phyloP scores from a whole-genome alignment of 345 rosid genomes.

The Gossypioides kirkii region DNA sequence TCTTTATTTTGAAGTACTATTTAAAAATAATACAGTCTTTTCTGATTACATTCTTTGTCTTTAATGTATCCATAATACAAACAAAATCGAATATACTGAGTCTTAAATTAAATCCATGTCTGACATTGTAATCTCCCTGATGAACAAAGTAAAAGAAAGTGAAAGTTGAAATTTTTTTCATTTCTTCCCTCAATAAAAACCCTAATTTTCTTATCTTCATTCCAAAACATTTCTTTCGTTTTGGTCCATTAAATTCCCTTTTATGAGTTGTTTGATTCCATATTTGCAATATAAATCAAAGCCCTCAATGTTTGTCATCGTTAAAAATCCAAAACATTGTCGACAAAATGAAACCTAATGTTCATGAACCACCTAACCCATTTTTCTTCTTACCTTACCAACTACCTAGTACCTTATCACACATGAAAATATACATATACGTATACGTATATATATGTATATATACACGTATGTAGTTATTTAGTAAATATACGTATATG shows the following conservation, averaged over 20 bases:
- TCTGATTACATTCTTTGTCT: not conserved
- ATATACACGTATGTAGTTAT: not conserved
- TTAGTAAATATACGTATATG: not conserved
- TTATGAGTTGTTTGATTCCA: not conserved
- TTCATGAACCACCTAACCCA: not conserved
- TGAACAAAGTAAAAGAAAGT: not conserved
- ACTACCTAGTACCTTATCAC: not conserved
- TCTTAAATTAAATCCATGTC: not conserved
- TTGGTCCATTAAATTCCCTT: not conserved
- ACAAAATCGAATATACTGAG: not conserved
- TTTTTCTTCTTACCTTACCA: not conserved
- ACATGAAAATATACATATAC: no score
- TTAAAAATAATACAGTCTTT: not conserved
- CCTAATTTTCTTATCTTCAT: not conserved
- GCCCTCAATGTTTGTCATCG: not conserved
- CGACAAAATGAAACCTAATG: not conserved
- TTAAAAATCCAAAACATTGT: not conserved
- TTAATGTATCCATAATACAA: not conserved
- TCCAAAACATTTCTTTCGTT: not conserved
- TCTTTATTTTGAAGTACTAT: not conserved
- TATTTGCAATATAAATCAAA: not conserved
- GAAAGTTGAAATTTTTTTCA: no score
- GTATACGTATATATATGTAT: not conserved
- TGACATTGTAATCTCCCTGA: not conserved
- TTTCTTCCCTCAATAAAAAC: not conserved